These are phyloP conservation scores for Pseudogymnoascus sp. DNA, from an alignment of 2,329 filamentous ascomycete species.

Conservation along the genomic window DNA sequence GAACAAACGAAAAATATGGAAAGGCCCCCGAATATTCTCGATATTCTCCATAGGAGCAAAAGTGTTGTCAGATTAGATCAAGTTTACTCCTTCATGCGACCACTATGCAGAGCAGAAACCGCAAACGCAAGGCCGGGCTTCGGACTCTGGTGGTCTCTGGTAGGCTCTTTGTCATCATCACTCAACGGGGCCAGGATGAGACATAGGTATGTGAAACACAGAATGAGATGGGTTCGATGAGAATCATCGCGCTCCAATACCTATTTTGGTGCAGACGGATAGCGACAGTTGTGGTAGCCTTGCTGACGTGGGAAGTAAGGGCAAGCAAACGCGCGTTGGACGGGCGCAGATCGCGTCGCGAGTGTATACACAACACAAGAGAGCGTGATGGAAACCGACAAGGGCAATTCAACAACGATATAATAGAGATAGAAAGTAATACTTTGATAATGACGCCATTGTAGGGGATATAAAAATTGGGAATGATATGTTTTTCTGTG, in stretches of 20 bases:
- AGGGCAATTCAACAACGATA: neutral
- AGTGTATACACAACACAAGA: neutral
- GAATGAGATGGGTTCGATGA: neutral
- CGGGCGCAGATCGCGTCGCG: neutral
- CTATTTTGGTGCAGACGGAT: neutral
- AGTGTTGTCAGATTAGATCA: conserved; percentile 30
- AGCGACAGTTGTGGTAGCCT: neutral
- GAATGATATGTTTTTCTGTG: neutral
- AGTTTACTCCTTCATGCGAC: conserved; percentile 24
- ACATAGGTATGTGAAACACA: conserved; percentile 2
- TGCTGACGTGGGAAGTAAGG: neutral
- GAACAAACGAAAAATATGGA: neutral
- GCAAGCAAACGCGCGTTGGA: neutral
- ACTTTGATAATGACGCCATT: conserved; percentile 2
- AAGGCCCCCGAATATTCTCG: neutral
- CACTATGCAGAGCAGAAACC: conserved; percentile 12
- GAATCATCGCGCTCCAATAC: neutral
- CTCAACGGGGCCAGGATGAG: conserved; percentile 13
- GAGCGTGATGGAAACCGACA: neutral
- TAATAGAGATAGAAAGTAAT: neutral
- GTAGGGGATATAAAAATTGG: neutral
- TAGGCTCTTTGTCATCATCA: conserved; percentile 27
- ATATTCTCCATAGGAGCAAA: conserved; percentile 26
- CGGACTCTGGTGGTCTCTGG: conserved; percentile 18
- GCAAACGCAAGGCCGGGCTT: conserved; percentile 20